Evolutionary conservation across 306 rosid species (phyloP).

Genomic region (Castanospermum australe): DNA sequence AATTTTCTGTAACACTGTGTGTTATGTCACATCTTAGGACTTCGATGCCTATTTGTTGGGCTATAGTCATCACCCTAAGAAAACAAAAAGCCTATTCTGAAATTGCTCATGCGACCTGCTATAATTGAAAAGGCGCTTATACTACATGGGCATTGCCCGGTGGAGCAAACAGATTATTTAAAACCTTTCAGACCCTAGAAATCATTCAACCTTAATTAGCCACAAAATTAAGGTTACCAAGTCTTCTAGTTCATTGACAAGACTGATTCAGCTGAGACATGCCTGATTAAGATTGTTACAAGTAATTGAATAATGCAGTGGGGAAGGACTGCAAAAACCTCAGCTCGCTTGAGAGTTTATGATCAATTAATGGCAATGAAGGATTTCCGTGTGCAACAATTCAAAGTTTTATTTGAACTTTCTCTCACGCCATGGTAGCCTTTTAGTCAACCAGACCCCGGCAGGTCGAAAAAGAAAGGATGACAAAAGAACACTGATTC

Average conservation of each 20-base stretch:
- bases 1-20: too few relatives aligned
- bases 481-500: conserved; percentile 31
- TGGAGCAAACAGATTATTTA: background rate
- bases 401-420: conserved; percentile 30
- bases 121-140: background rate
- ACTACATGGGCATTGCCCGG: background rate
- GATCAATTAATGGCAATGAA: conserved; percentile 14
- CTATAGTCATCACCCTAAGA: conserved; percentile 5
- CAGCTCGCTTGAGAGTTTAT: background rate
- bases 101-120: background rate
- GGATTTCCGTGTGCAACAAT: conserved; percentile 15
- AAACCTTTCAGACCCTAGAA: background rate
- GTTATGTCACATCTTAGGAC: conserved; percentile 18
- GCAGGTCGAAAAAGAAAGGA: conserved; percentile 29
- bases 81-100: background rate
- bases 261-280: background rate
- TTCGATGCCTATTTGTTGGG: conserved; percentile 6
- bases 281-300: background rate
- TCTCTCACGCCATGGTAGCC: conserved; percentile 30
- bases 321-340: background rate
- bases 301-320: background rate
- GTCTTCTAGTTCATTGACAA: conserved; percentile 15
- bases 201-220: conserved; percentile 25
- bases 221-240: background rate
- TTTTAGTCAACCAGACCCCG: conserved; percentile 28